phyloP scores from a whole-genome alignment of 1,139 yeast genomes.

The Candida sanyaensis region DNA sequence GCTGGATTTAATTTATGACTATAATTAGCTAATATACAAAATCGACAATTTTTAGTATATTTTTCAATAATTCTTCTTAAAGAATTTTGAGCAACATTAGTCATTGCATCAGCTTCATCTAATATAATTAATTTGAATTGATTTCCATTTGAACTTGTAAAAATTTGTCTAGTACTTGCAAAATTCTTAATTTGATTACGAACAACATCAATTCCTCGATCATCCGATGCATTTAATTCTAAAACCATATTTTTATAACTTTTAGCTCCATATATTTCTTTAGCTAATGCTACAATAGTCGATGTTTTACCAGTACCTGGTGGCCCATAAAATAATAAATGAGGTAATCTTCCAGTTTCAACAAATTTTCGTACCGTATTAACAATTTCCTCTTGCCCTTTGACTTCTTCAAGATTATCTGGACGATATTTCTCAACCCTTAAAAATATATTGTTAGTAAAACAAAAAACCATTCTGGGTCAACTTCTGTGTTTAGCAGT shows the following conservation, averaged over 20 bases:
- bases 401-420: constrained; percentile 73
- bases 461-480: no score
- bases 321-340: constrained; percentile 90
- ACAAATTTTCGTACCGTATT: constrained; percentile 82
- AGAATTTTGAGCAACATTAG: constrained; percentile 92
- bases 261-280: constrained; percentile 81
- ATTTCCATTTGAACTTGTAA: constrained; percentile 35
- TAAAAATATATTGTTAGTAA: constrained; percentile 21
- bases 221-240: constrained; percentile 87
- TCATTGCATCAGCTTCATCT: constrained; percentile 99
- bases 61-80: constrained; percentile 89
- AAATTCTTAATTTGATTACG: constrained; percentile 82
- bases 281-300: constrained; percentile 86
- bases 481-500: no score
- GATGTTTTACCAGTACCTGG: constrained; percentile 99
- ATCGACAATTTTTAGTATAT: constrained; percentile 91
- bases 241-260: constrained; percentile 86
- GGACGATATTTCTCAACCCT: constrained; percentile 98
- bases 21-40: constrained; percentile 94
- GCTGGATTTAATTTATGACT: constrained; percentile 97
- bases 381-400: constrained; percentile 88
- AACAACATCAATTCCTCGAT: constrained; percentile 85
- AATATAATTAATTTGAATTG: constrained; percentile 89
- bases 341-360: constrained; percentile 82
- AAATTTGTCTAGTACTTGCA: constrained; percentile 91